Base-by-base conservation (phyloP, 164 flowering plant genomes). In the Buxus sempervirens region DNA sequence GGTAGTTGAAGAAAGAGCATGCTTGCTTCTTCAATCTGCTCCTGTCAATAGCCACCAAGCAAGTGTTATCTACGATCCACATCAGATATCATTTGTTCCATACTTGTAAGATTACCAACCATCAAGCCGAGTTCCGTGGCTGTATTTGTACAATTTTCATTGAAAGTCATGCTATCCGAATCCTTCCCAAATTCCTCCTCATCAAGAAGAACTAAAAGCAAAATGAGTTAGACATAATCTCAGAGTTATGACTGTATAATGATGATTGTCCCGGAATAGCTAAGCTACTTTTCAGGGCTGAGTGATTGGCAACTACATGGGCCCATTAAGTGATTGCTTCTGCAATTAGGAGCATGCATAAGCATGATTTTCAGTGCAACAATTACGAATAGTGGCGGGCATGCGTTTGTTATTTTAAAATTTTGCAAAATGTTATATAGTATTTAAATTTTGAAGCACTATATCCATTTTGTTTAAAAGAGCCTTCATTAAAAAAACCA, bases 1-100 rank as follows among this genome's bases (percentile, higher is more conserved):
- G 98, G 98, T 74, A 94, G 68, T 72, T 87, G 88, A 75, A 94
- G 65, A 45, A 88, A 73, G 18, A 90, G 16, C 82, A 87, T 70
- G 69, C 62, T 69, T 26, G 28, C 54, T 42, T 76, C 63, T 48
- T 80, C 81, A 42, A 54, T 62, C 55, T 77, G 76, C 51, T 83
- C 84, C 95, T 84, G 82, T 73, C 71, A 69, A 22, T 53, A 49
- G 5, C 19, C 20, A 45, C 27, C 51, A 10, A 54, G 1, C 38
- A 60, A 59, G 13, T 56, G 19, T 42, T 66, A 60, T 18, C 53
- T 16, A 15, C 5, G 5, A 18, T 62, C 26, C 56, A 24, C 28
- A 45, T 18, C 19, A 21, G 15, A 27, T 19, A 62, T 23, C 21
- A 41, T 18, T 45, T 45, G 18, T 45, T 14, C 62, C 69, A 53